Evolutionary conservation across 139 green algal species (phyloP), one percentile per base, ranked within the genome.

Genomic region (Closterium sp.): DNA sequence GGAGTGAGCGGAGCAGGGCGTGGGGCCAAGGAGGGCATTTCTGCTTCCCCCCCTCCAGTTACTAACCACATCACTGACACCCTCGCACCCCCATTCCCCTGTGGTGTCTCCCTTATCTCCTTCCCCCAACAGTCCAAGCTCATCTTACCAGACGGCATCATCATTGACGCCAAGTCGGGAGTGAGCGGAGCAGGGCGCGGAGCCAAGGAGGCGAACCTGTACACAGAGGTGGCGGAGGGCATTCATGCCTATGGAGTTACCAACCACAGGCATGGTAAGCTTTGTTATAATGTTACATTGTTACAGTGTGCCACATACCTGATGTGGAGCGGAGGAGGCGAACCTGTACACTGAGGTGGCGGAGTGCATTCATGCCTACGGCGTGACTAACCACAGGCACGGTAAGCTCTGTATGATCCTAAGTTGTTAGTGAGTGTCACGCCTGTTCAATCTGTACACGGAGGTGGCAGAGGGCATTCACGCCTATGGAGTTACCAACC

Each of bases 91-190:
- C 38, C 2, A 10, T 73, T 22, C 50, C 13, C 17, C 50, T 45
- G 2, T 45, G 38, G 38, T 45, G 38, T 45, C 38, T 9, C 38
- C 4, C 4, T 45, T 6, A 4, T 11, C 9, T 1, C 50, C 50
- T 22, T 31, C 9, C 4, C 2, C 11, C 6, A 1, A 88, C 93
- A 95, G 86, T 86, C 32, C 28, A 70, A 70, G 22, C 94, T 99
- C 10, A 98, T 99, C 45, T 6, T 89, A 11, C 93, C 91, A 2
- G 96, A 99, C 7, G 97, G 98, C 95, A 99, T 99, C 93, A 98
- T 99, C 91, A 99, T 99, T 32, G 98, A 99, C 90, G 96, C 98
- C 87, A 99, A 99, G 96, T 98, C 96, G 30, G 97, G 97, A 79
- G 97, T 99, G n/a, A 98, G 95, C 34, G 98, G 98, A 4, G 98